A percentile compares a stretch with the other conserved stretches of the same genome.
Conservation (phyloP, 495 filamentous ascomycete species). For the Bryoglossum gracile region DNA sequence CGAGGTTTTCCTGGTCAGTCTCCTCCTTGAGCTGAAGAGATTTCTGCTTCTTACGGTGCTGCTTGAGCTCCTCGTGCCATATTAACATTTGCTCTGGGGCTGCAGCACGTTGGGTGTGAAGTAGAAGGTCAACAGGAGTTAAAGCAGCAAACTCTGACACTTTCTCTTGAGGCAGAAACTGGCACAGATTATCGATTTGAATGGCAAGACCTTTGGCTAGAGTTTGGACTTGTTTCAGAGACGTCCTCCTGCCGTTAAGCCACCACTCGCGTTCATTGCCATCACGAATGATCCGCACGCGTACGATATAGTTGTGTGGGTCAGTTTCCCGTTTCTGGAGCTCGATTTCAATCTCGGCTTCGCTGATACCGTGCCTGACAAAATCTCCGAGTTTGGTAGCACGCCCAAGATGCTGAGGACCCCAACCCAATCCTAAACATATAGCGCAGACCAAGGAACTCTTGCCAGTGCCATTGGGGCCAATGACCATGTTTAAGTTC, state of each 20-base stretch:
- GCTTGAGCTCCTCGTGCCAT: constrained; percentile 71
- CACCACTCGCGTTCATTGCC: constrained; percentile 71
- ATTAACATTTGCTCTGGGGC: constrained; percentile 70
- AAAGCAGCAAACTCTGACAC: constrained; percentile 90
- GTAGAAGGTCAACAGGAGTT: constrained; percentile 74
- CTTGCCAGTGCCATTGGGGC: constrained; percentile 95
- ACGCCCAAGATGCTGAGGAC: constrained; percentile 75
- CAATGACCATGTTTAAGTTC: constrained; percentile 97
- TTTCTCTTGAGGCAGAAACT: constrained; percentile 94
- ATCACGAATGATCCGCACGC: constrained; percentile 68
- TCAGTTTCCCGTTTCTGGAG: constrained; percentile 51
- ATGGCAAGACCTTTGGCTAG: constrained; percentile 67
- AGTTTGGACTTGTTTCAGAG: constrained; percentile 51
- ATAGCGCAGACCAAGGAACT: constrained; percentile 97
- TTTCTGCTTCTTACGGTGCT: constrained; percentile 61
- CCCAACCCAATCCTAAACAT: constrained; percentile 84
- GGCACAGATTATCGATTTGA: constrained; percentile 95
- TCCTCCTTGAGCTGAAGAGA: constrained; percentile 50
- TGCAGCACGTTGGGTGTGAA: constrained; percentile 79
- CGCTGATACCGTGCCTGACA: constrained; percentile 78
- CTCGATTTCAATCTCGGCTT: constrained; percentile 84
- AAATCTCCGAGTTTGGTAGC: constrained; percentile 82
- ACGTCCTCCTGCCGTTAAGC: constrained; percentile 54
- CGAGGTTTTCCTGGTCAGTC: constrained; percentile 52
- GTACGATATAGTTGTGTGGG: constrained; percentile 60